These are phyloP conservation scores for Chalciporus chontae DNA, from an alignment of 768 basidiomycete genomes.

Conservation along the genomic window DNA sequence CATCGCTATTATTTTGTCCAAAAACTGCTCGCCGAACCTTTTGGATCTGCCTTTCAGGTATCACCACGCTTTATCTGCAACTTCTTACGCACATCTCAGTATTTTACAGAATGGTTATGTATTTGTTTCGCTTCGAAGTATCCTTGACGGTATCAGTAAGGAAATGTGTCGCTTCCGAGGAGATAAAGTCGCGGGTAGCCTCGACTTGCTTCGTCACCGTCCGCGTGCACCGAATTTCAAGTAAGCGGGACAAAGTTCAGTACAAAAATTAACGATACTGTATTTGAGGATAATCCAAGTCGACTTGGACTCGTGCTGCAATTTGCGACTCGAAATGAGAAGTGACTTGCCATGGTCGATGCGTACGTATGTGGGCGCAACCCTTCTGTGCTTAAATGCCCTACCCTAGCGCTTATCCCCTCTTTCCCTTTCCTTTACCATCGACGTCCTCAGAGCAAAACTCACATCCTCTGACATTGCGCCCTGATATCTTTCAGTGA, in stretches of 20 bases:
- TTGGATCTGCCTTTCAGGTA: conserved; percentile 10
- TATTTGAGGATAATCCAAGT: no score
- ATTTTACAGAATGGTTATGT: conserved; percentile 24
- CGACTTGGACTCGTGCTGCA: no score
- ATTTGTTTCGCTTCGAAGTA: conserved; percentile 8
- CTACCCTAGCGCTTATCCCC: not conserved
- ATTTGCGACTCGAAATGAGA: no score
- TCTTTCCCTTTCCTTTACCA: not conserved
- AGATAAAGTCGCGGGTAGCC: no score
- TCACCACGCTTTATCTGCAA: conserved; percentile 15
- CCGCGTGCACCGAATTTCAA: no score
- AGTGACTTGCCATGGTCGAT: no score
- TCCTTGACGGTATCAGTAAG: not conserved
- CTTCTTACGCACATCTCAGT: conserved; percentile 21
- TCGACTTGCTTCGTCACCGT: no score
- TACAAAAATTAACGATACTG: no score
- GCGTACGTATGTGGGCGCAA: no score
- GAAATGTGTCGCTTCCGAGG: not conserved
- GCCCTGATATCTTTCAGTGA: not conserved
- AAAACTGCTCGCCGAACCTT: conserved; percentile 12
- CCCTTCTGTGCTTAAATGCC: not conserved
- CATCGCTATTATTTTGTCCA: not conserved
- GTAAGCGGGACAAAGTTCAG: no score
- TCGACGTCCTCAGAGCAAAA: not conserved
- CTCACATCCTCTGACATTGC: no score